Base-by-base conservation (phyloP, 2,329 filamentous ascomycete genomes). In the Esteya vermicola region DNA sequence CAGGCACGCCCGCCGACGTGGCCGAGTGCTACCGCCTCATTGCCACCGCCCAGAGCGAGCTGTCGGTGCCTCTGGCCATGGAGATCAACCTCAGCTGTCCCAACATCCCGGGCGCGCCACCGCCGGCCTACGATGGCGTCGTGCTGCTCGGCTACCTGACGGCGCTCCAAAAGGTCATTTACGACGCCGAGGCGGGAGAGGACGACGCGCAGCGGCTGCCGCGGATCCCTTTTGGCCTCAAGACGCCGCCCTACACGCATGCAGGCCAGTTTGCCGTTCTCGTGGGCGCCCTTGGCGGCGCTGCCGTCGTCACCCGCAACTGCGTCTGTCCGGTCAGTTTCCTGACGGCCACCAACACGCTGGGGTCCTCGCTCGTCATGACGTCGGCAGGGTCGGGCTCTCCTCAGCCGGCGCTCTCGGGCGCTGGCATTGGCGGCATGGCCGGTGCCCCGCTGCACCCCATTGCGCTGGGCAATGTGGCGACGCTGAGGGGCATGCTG, bases 61-160 rank as follows among this genome's bases (percentile, higher is more conserved):
- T 66, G n/a, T 48, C 52, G 1, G 46, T 75, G 47, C 64, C 65
- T 2, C 60, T 84, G 1, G 76, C 75, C 16, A 72, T 86, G 63
- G 83, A 89, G 56, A 64, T 88, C 50, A 89, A 89, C 52, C 70
- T 88, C 23, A 81, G 74, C 25, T 88, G 83, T 49, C 83, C 83
- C 0, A 88, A 89, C 51, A 86, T 88, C 37, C 65, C 70, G 0
- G 61, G 62, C 16, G 68, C 70, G 35, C 76, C 81, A 1, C 83
- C 83, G 1, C 81, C 82, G 6, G 82, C 82, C 0, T 88, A 86
- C 53, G 66, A 71, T 8, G 56, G 62, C 0, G 47, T 48, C 0
- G 60, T 66, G 0, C 54, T 88, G 3, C 46, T 54, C 0, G 55
- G 57, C 6, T 85, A 84, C 45, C 58, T 88, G 2, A 46, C 48